Percentiles rank a stretch among this genome's conserved stretches.
Evolutionary conservation across 306 rosid genomes (phyloP).

Genomic region (Phaseolus lunatus): DNA sequence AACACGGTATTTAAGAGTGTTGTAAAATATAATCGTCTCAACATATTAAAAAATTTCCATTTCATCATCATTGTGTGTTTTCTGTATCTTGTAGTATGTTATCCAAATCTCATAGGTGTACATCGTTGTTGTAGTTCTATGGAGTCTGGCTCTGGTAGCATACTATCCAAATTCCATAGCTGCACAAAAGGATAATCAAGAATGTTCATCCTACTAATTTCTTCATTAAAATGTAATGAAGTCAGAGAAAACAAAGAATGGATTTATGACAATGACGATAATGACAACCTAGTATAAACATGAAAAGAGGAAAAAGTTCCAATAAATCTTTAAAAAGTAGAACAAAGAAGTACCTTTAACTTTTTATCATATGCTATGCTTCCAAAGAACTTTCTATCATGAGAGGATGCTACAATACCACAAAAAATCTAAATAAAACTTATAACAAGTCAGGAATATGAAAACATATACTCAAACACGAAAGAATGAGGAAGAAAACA

Average conservation of each 20-base stretch:
- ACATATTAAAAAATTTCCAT: too few species aligned
- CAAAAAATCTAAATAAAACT: constrained; percentile 45
- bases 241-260: neutral
- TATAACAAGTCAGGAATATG: neutral
- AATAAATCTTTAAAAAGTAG: neutral
- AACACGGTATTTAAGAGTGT: too few species aligned
- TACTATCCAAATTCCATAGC: constrained; percentile 81
- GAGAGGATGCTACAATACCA: constrained; percentile 73
- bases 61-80: constrained; percentile 54
- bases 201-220: too few species aligned
- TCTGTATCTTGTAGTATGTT: too few species aligned
- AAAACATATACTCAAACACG: neutral
- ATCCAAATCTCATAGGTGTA: too few species aligned
- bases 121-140: too few species aligned
- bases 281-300: neutral
- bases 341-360: constrained; percentile 67
- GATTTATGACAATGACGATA: constrained; percentile 24
- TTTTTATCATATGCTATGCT: constrained; percentile 80
- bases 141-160: constrained; percentile 65
- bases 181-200: constrained; percentile 40
- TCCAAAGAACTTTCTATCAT: constrained; percentile 78
- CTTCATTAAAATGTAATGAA: too few species aligned
- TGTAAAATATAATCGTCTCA: constrained; percentile 44
- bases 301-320: neutral
- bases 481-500: constrained; percentile 30